Evolutionary conservation across 2,329 filamentous ascomycete genomes (phyloP), one percentile per base, ranked within the genome.

Genomic region (Decorospora gaudefroyi): DNA sequence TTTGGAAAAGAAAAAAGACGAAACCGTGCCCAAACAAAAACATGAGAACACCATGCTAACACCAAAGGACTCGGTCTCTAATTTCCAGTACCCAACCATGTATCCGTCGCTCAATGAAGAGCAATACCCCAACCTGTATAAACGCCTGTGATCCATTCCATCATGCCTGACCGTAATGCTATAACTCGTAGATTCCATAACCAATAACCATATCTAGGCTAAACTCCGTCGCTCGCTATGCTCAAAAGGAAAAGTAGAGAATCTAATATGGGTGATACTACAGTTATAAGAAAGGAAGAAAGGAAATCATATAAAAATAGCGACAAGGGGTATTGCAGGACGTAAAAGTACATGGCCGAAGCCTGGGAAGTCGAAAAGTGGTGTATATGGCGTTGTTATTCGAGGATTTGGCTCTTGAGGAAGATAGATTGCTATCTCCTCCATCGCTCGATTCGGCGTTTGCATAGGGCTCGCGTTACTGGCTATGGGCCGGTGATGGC

Each of bases 401-500:
- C 12, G 28, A 7, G 10, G 18, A 26, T 18, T 16, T 18, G 15
- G 10, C 11, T 29, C 13, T 2, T 13, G 15, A 23, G n/a, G 16
- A 17, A 7, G 12, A n/a, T n/a, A n/a, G n/a, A n/a, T 9, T 16
- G 25, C 8, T 13, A 27, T 6, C 16, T 15, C 10, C 56, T 55
- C 62, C 64, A 67, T 47, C 57, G 56, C 33, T 68, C 57, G 25
- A 57, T 44, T 29, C 57, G 58, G 29, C 55, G 53, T 38, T 66
- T 64, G 47, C 60, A 53, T 15, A 55, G 54, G n/a, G 59, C 53
- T 48, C 54, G 62, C 15, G 48, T 17, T 25, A 47, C 34, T 25
- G 42, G 49, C 11, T 16, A 44, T 19, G 49, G 50, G 11, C 23
- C 46, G 42, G 39, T 39, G 34, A 33, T 29, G 37, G 48, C 30